Conservation (phyloP, 371 early-diverging fungal species). For the Mortierella polycephala region DNA sequence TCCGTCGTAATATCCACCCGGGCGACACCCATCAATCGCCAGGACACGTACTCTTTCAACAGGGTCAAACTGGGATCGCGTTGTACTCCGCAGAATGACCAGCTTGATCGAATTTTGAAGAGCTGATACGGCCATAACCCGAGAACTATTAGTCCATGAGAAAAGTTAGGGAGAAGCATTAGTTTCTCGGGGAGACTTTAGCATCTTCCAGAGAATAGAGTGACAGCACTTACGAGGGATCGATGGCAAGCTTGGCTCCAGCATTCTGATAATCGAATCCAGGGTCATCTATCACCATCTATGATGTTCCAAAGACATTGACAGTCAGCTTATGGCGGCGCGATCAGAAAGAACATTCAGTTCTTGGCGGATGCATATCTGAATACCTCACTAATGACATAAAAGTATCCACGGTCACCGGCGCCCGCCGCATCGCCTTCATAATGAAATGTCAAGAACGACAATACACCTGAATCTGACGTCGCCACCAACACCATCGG, state of each 20-base stretch:
- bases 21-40: background rate
- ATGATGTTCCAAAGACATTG: background rate
- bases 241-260: conserved; percentile 39
- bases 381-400: conserved; percentile 32
- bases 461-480: conserved; percentile 39
- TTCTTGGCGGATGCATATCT: background rate
- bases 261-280: conserved; percentile 18
- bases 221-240: conserved; percentile 27
- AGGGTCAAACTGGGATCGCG: conserved; percentile 32
- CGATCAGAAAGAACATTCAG: background rate
- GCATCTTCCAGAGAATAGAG: too few relatives aligned
- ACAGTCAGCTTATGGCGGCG: background rate
- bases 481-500: conserved; percentile 25
- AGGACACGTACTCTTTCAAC: conserved; percentile 26
- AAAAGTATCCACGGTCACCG: conserved; percentile 14
- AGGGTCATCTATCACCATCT: conserved; percentile 35
- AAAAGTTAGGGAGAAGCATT: background rate
- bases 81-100: conserved; percentile 27
- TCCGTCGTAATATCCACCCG: too few relatives aligned
- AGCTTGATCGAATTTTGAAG: conserved; percentile 36
- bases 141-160: conserved; percentile 2
- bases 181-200: background rate
- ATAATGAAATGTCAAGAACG: conserved; percentile 39
- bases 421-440: background rate
- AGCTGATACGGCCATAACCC: conserved; percentile 36